Evolutionary conservation across 345 rosid genomes (phyloP).

Genomic region (thale cress (Arabidopsis thaliana)): DNA sequence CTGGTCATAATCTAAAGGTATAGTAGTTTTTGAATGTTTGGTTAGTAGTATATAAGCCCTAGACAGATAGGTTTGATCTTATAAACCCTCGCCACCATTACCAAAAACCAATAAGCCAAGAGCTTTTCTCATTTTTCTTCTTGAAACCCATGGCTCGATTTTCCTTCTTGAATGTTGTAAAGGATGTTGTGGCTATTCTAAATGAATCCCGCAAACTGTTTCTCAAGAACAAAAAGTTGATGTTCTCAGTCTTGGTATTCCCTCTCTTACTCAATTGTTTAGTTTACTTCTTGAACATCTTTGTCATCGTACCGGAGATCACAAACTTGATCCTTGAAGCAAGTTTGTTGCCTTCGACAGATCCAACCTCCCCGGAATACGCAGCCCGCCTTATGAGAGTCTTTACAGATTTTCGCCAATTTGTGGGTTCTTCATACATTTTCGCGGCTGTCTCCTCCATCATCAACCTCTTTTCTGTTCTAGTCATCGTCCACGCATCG

Average conservation of each 20-base stretch:
- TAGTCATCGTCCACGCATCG: slow-evolving; percentile 47
- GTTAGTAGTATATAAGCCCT: slow-evolving; percentile 25
- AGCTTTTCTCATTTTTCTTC: slow-evolving; percentile 1
- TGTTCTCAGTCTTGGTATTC: slow-evolving; percentile 47
- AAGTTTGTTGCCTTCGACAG: slow-evolving; percentile 31
- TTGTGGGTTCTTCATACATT: slow-evolving; percentile 40
- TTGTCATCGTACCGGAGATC: slow-evolving; percentile 45
- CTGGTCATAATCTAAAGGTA: background rate
- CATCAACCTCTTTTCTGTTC: slow-evolving; percentile 40
- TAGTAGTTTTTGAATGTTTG: background rate
- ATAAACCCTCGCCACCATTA: slow-evolving; percentile 16
- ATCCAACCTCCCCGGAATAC: slow-evolving; percentile 44
- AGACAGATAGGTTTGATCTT: slow-evolving; percentile 11
- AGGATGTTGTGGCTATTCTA: slow-evolving; percentile 41
- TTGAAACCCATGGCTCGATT: slow-evolving; percentile 12
- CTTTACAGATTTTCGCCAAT: slow-evolving; percentile 32
- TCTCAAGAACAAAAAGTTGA: slow-evolving; percentile 50
- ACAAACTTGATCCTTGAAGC: slow-evolving; percentile 32
- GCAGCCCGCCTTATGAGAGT: slow-evolving; percentile 36
- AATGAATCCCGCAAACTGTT: slow-evolving; percentile 50
- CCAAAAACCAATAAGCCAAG: slow-evolving; percentile 21
- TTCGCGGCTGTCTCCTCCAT: slow-evolving; percentile 1
- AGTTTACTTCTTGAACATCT: slow-evolving; percentile 37
- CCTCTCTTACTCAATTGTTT: slow-evolving; percentile 41
- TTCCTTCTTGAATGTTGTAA: slow-evolving; percentile 21